Base-by-base conservation (phyloP, 2,329 filamentous ascomycete species). In the Aspergillus quadrilineatus region DNA sequence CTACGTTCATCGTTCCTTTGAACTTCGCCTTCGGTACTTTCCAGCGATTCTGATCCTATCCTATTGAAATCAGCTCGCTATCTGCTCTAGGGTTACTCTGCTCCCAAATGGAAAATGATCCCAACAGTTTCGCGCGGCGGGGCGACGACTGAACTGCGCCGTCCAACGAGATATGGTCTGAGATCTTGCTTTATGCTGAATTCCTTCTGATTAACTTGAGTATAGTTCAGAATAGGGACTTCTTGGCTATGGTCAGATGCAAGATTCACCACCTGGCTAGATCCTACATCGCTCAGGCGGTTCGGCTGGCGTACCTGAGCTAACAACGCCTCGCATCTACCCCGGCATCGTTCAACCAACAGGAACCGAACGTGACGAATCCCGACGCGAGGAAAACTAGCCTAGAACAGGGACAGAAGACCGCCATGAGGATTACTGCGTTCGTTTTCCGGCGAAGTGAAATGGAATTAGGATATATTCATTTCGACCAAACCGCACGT, bases 401-500 rank as follows among this genome's bases (percentile, higher is more conserved):
- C 7, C 49, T 44, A 34, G 49, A 43, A 51, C 15, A 14, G 28
- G 49, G 34, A 43, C 22, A 51, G 39, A 51, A 44, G 37, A 4
- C 6, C 49, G 37, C 14, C 10, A 14, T 41, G 29, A 7, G 2
- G 12, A 28, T n/a, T 4, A 49, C 7, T 17, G 6, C 10, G 9
- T 4, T 26, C n/a, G 10, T 2, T n/a, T 28, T 30, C 17, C 12
- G 6, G 8, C 12, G 34, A 14, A 37, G 39, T 7, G 17, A 6
- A 15, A 22, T 10, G 15, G 39, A 1, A 4, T 22, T 22, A 22
- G 22, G 22, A 22, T 22, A 22, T 22, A 22, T 22, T 53, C 51
- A 48, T 50, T 48, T 53, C 36, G 34, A 29, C 15, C 37, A 39
- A 41, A 29, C 42, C 37, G 56, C 59, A 60, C 59, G 56, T 60